These are phyloP conservation scores for Alternaria conjuncta DNA, from an alignment of 2,329 filamentous ascomycete genomes.

Conservation along the genomic window DNA sequence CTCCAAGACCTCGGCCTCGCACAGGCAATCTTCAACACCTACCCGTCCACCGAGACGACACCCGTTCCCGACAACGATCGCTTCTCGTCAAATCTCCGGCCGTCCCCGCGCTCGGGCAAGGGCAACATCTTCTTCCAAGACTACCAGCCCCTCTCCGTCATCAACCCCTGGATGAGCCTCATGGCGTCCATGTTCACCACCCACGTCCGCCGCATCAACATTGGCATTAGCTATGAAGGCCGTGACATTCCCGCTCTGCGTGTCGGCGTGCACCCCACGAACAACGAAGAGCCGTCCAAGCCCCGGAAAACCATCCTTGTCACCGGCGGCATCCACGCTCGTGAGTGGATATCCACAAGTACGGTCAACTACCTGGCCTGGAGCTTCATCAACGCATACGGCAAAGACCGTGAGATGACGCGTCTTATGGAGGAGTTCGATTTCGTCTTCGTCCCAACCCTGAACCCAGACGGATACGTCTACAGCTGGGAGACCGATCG, in stretches of 20 bases:
- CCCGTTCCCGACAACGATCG: conserved; percentile 35
- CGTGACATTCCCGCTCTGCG: conserved; percentile 83
- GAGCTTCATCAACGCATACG: conserved; percentile 83
- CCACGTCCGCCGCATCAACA: conserved; percentile 73
- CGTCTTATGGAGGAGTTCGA: conserved; percentile 84
- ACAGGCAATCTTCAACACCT: conserved; percentile 77
- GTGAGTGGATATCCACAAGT: conserved; percentile 95
- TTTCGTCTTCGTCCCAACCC: conserved; percentile 82
- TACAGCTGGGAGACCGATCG: conserved; percentile 93
- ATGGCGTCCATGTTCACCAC: conserved; percentile 89
- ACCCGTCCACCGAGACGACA: conserved; percentile 58
- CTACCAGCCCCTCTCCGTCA: conserved; percentile 86
- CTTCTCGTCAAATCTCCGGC: conserved; percentile 36
- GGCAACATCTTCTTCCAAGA: conserved; percentile 79
- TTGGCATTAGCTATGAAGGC: conserved; percentile 88
- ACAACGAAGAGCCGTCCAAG: conserved; percentile 52
- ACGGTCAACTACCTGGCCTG: conserved; percentile 92
- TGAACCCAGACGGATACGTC: conserved; percentile 93
- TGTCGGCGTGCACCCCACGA: conserved; percentile 68
- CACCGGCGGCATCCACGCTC: conserved; percentile 85
- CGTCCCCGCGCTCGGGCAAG: conserved; percentile 56
- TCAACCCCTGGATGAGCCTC: conserved; percentile 89
- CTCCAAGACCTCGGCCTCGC: conserved; percentile 76
- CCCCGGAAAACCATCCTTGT: conserved; percentile 80
- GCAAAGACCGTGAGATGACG: conserved; percentile 72